Conservation (phyloP, 2,329 filamentous ascomycete genomes). For the Neonectria hederae region DNA sequence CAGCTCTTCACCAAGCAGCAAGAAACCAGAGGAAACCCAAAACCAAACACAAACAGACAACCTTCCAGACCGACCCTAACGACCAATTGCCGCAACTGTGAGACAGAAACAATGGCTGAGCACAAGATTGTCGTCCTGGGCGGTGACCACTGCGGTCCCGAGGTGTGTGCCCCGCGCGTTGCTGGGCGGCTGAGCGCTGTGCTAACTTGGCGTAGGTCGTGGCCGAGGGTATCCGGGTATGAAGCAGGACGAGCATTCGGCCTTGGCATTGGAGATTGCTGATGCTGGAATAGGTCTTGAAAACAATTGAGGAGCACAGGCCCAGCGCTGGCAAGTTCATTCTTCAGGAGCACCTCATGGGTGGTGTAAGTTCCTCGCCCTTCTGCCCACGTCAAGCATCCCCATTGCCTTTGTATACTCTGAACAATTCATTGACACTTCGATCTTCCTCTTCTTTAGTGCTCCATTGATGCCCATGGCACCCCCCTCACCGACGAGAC, state of each 20-base stretch:
- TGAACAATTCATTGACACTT: constrained; percentile 8
- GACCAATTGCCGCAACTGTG: neutral
- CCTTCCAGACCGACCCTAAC: neutral
- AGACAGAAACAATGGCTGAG: constrained; percentile 63
- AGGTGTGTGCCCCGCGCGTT: constrained; percentile 63
- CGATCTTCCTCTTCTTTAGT: constrained; percentile 58
- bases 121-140: constrained; percentile 84
- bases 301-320: constrained; percentile 77
- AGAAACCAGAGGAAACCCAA: constrained; percentile 14
- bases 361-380: constrained; percentile 73
- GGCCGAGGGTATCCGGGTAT: constrained; percentile 85
- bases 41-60: constrained; percentile 16
- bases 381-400: neutral
- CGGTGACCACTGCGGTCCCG: constrained; percentile 86
- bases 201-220: constrained; percentile 66
- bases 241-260: neutral
- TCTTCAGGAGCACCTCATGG: constrained; percentile 88
- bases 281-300: constrained; percentile 69
- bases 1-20: constrained; percentile 25
- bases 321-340: constrained; percentile 81
- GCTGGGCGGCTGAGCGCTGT: constrained; percentile 5
- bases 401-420: constrained; percentile 5
- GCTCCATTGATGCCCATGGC: constrained; percentile 86
- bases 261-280: constrained; percentile 4
- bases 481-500: constrained; percentile 83